Evolutionary conservation across 306 rosid genomes (phyloP), one percentile per base, ranked within the genome.

Genomic region (Rosa lucieae): DNA sequence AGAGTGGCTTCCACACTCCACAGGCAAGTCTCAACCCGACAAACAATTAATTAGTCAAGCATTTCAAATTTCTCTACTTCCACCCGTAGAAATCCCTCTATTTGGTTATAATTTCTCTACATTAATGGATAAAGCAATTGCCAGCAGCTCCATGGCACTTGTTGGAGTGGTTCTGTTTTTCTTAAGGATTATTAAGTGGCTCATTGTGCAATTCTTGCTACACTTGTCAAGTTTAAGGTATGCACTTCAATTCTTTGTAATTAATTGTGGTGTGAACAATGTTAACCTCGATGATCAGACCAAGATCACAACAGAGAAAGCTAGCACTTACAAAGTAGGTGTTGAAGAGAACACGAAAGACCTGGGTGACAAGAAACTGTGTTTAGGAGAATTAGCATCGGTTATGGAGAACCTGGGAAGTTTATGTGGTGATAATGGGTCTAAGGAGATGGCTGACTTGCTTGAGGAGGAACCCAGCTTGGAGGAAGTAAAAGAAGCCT

Each of bases 401-500:
- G 58, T 79, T 18, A 70, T 88, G 86, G 85, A 84, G 74, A 77
- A 8, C 53, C 51, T 78, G 44, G 82, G 12, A 47, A 26, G 39
- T 20, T 49, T 51, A n/a, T 14, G 55, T 26, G 86, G 65, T 15
- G 74, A 44, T 8, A 80, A 83, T 3, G 72, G 47, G 74, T 43
- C 61, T n/a, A 42, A 62, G 35, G 86, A 80, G 78, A 42, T 77
- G 26, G 80, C 62, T 62, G 78, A 39, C 9, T 18, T 82, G 68
- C 76, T 82, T 13, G 87, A 87, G 26, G 86, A 89, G 67, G 89
- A 81, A 51, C 70, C 79, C 58, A 79, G 89, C 21, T 42, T 74
- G 11, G 88, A 78, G 67, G 92, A 89, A 70, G 80, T 89, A 58
- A 72, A 78, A 66, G 79, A 89, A 69, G 92, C 88, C 43, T 89